Percentiles rank a stretch among this genome's conserved stretches.
These are phyloP conservation scores for Hippophae tibetana DNA, from an alignment of 306 rosid species.

Conservation along the genomic window DNA sequence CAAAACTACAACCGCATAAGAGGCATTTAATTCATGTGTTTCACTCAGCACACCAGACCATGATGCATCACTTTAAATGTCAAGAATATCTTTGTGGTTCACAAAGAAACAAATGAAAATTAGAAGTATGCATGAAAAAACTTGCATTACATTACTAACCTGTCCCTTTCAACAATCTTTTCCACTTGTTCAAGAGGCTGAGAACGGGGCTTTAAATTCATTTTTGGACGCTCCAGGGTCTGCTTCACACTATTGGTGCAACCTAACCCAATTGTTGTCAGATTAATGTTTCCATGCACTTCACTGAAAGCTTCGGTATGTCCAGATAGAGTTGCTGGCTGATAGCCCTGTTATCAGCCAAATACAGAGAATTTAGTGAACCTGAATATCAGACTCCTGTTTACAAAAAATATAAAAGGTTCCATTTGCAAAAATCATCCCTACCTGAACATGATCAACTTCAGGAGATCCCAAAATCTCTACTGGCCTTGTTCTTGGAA, in stretches of 20 bases:
- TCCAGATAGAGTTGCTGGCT: constrained; percentile 29
- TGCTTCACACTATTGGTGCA: constrained; percentile 53
- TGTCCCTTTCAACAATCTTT: constrained; percentile 50
- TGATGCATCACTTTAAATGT: background rate
- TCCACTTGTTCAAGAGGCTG: constrained; percentile 54
- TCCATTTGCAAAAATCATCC: constrained; percentile 11
- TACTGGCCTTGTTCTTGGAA: constrained; percentile 61
- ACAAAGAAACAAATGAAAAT: background rate
- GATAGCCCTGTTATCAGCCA: constrained; percentile 32
- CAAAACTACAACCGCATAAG: background rate
- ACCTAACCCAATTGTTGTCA: constrained; percentile 40
- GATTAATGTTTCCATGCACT: constrained; percentile 33
- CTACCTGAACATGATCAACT: constrained; percentile 50
- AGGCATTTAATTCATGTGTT: background rate
- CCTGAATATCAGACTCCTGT: background rate
- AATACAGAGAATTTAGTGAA: constrained; percentile 17
- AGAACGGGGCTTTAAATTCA: constrained; percentile 79
- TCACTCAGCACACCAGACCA: background rate
- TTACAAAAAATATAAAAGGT: background rate
- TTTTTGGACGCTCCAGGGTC: constrained; percentile 65
- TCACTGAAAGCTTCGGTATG: constrained; percentile 43
- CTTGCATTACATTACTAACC: constrained; percentile 37
- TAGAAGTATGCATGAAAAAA: constrained; percentile 8
- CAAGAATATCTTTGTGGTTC: background rate
- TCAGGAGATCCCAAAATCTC: constrained; percentile 40